Percentiles rank a stretch among this genome's conserved stretches.
These are phyloP conservation scores for Helichrysum umbraculigerum DNA, from an alignment of 129 eudicot species.

Conservation along the genomic window DNA sequence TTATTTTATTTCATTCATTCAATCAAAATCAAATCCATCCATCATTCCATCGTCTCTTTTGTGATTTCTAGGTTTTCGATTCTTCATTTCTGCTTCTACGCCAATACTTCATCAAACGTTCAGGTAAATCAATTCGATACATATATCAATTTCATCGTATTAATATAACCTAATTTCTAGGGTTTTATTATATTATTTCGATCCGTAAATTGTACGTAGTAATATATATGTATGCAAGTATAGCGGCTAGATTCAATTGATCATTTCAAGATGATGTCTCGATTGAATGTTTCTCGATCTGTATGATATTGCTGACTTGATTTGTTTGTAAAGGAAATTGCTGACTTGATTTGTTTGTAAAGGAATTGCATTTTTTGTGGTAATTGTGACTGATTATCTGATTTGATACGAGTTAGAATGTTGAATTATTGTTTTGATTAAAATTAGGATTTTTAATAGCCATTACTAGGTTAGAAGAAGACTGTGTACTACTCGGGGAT, in stretches of 20 bases:
- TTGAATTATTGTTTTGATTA: too few relatives aligned
- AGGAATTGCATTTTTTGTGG: neutral
- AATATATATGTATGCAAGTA: too few relatives aligned
- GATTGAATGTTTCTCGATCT: conserved; percentile 20
- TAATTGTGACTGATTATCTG: neutral
- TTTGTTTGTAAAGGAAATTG: neutral
- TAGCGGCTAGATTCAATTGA: too few relatives aligned
- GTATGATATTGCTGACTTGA: neutral
- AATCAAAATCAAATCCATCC: neutral
- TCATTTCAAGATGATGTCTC: neutral
- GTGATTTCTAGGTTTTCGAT: conserved; percentile 32
- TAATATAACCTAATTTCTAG: neutral
- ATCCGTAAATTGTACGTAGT: too few relatives aligned
- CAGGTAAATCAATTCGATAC: conserved; percentile 14
- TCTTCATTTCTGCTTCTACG: conserved; percentile 14
- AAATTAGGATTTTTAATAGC: too few relatives aligned
- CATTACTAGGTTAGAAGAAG: too few relatives aligned
- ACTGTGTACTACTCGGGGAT: too few relatives aligned
- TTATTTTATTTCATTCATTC: neutral
- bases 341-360: too few relatives aligned
- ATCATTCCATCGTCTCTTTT: conserved; percentile 12
- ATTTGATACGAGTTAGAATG: too few relatives aligned
- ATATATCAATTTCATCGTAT: neutral
- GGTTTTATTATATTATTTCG: too few relatives aligned
- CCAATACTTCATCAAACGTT: conserved; percentile 18